Evolutionary conservation across 1,139 yeast species (phyloP), one percentile per base, ranked within the genome.

Genomic region (Kodamaea anthophila): DNA sequence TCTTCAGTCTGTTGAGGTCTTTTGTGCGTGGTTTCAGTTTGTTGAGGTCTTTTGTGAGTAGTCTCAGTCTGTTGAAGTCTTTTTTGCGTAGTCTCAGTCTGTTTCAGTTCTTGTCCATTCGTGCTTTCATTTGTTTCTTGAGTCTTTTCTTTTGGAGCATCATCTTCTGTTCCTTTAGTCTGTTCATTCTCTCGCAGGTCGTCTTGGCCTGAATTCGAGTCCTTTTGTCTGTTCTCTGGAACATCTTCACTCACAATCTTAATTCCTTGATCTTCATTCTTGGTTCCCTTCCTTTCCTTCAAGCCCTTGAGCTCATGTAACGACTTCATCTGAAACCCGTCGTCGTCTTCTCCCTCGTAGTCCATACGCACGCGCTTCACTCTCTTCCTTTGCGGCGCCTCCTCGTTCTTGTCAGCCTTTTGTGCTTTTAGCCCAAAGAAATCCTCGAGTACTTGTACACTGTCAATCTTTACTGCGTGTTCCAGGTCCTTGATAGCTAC

Each of bases 391-490:
- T 28, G 52, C 5, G 15, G 13, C 9, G 6, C n/a, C 5, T 18
- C 9, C 53, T 20, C 47, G 49, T 18, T 51, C 55, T 13, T 49
- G n/a, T 13, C 26, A 16, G 14, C 30, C 15, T 13, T 11, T 48
- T 15, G 18, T 19, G 22, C 32, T 31, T 19, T 27, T 33, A 23
- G 21, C 9, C 24, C 62, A 44, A 79, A 79, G 49, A 58, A 77
- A 14, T 61, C 63, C 1, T 55, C 55, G 5, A 54, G 66, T 20
- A 68, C 40, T 34, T 76, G 82, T 9, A 69, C 60, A 23, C 70
- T 72, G 3, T 65, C 56, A 7, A 81, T 76, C 30, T 62, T 60
- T 25, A 69, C 51, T 7, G 77, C 68, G 25, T 22, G 26, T 18
- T 31, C 33, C 33, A 31, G 33, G 24, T 72, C 73, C 2, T 66